A percentile compares a stretch with the other conserved stretches of the same genome.
These are phyloP conservation scores for Carex myosuroides DNA, from an alignment of 176 grass and related monocot species.

Conservation along the genomic window DNA sequence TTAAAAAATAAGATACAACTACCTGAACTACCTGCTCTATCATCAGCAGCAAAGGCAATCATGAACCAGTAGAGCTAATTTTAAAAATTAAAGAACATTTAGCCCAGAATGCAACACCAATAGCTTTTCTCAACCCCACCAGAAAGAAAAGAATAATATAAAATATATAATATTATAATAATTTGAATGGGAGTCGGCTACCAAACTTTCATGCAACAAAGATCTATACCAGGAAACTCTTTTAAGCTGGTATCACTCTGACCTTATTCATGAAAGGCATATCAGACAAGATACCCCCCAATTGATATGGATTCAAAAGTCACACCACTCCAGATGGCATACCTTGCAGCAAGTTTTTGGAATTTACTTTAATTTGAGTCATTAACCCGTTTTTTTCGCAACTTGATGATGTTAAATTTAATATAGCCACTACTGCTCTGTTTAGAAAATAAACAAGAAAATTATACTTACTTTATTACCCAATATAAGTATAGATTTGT, in stretches of 20 bases:
- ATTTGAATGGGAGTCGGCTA: not conserved
- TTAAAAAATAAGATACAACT: slow-evolving; percentile 9
- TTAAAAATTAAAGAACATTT: not conserved
- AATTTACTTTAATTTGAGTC: not conserved
- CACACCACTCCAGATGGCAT: not conserved
- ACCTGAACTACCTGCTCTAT: slow-evolving; percentile 26
- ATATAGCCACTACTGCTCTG: not conserved
- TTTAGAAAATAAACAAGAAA: not conserved
- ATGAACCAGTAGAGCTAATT: not conserved
- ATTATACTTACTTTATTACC: too few relatives aligned
- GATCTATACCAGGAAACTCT: not conserved
- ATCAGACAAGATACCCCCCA: not conserved
- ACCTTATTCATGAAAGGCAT: not conserved
- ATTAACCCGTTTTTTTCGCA: not conserved
- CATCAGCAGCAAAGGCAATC: slow-evolving; percentile 7
- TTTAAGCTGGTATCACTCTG: not conserved
- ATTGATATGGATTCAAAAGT: not conserved
- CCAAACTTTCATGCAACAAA: not conserved
- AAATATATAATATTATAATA: not conserved
- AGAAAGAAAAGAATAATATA: not conserved
- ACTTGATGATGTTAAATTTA: not conserved
- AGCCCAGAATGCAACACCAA: not conserved
- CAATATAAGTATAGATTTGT: not conserved
- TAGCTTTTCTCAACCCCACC: not conserved
- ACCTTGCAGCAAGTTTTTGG: not conserved